phyloP scores from a whole-genome alignment of 2,329 filamentous ascomycete genomes.

The Penicillium concentricum region DNA sequence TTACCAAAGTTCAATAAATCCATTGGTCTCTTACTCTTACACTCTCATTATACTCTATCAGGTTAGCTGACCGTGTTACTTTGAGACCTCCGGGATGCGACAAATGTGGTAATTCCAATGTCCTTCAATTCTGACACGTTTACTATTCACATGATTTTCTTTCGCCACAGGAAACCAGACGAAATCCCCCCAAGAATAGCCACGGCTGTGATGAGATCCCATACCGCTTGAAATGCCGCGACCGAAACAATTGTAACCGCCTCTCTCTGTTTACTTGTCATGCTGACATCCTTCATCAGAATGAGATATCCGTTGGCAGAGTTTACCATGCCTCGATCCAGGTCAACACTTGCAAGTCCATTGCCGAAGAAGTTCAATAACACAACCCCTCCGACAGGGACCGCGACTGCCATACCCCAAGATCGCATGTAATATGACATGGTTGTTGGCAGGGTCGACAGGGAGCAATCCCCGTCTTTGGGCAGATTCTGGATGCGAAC shows the following conservation, averaged over 20 bases:
- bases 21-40: neutral
- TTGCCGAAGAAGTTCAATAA: constrained; percentile 43
- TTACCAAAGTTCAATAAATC: neutral
- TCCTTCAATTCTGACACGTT: neutral
- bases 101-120: neutral
- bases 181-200: constrained; percentile 27
- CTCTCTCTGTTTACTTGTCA: constrained; percentile 13
- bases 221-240: constrained; percentile 25
- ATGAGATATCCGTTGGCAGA: constrained; percentile 15
- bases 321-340: constrained; percentile 13
- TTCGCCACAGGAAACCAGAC: constrained; percentile 20
- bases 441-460: constrained; percentile 21
- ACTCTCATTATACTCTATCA: neutral
- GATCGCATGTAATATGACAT: constrained; percentile 25
- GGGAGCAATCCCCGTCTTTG: constrained; percentile 40
- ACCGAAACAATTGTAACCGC: constrained; percentile 17
- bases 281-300: constrained; percentile 16
- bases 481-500: constrained; percentile 42
- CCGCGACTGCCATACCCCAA: constrained; percentile 48
- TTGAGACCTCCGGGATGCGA: neutral
- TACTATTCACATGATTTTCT: neutral
- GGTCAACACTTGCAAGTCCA: constrained; percentile 22
- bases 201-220: constrained; percentile 28
- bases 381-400: constrained; percentile 41
- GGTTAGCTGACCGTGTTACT: neutral